These are phyloP conservation scores for Thymus mandschuricus DNA, from an alignment of 257 asterid genomes.

Conservation along the genomic window DNA sequence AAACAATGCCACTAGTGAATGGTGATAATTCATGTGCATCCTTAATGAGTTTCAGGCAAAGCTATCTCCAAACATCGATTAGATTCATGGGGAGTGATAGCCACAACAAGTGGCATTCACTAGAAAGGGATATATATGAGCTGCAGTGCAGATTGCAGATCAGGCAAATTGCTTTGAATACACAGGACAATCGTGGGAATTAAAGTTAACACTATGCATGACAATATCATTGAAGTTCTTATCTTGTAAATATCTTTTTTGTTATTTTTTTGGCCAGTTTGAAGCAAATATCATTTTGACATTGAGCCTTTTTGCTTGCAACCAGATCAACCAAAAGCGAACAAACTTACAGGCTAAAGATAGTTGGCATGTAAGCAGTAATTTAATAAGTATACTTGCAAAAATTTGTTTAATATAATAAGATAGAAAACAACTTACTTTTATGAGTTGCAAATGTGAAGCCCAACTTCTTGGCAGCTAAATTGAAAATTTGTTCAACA, in stretches of 20 bases:
- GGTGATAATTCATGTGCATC: constrained; percentile 1
- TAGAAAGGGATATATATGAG: background rate
- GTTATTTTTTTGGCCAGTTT: constrained; percentile 3
- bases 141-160: background rate
- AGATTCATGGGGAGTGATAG: background rate
- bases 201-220: constrained; percentile 7
- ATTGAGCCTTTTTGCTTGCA: background rate
- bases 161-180: background rate
- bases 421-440: constrained; percentile 45
- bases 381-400: background rate
- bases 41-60: constrained; percentile 23
- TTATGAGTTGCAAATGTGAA: constrained; percentile 60
- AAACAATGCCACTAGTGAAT: background rate
- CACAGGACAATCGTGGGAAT: background rate
- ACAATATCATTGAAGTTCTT: constrained; percentile 15
- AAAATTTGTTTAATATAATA: background rate
- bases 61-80: constrained; percentile 20
- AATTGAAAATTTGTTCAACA: constrained; percentile 71
- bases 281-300: constrained; percentile 17
- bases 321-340: constrained; percentile 22
- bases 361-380: constrained; percentile 5
- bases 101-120: background rate
- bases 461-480: constrained; percentile 93
- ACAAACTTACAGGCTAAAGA: background rate
- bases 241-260: constrained; percentile 20